Percentiles rank a stretch among this genome's conserved stretches.
Conservation (phyloP, 495 filamentous ascomycete genomes). For the Apiosordaria backusii region DNA sequence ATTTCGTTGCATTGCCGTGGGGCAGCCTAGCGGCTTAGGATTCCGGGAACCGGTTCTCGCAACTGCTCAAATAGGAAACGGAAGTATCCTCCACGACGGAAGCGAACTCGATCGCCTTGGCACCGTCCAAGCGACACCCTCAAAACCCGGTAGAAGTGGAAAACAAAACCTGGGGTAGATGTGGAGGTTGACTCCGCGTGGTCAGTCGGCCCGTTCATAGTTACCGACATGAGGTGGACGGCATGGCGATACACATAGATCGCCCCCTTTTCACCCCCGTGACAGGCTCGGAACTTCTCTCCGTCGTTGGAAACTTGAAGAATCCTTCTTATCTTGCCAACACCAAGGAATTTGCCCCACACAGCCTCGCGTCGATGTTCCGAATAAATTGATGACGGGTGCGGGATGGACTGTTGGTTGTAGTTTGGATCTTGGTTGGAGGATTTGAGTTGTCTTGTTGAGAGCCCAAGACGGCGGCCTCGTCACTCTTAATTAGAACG, state of each 20-base stretch:
- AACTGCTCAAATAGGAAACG: conserved; percentile 4
- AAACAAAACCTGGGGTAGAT: neutral
- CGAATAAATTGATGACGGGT: neutral
- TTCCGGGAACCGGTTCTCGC: neutral
- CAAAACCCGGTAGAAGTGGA: neutral
- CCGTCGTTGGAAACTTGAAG: neutral
- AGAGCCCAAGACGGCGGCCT: neutral
- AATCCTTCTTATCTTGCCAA: neutral
- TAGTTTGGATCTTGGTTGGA: neutral
- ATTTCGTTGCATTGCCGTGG: neutral
- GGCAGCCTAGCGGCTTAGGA: neutral
- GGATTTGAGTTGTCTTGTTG: neutral
- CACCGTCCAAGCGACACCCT: neutral
- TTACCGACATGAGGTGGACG: neutral
- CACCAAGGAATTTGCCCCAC: neutral
- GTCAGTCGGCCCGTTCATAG: neutral
- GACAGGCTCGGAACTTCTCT: neutral
- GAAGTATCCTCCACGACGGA: conserved; percentile 2
- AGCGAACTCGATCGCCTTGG: conserved; percentile 2
- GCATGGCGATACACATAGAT: neutral
- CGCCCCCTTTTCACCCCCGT: neutral
- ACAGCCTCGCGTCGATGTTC: neutral
- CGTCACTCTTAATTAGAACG: neutral
- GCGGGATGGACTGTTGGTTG: neutral
- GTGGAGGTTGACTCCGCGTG: neutral